Evolutionary conservation across 2,329 filamentous ascomycete species (phyloP).

Genomic region (Talaromyces piceae): DNA sequence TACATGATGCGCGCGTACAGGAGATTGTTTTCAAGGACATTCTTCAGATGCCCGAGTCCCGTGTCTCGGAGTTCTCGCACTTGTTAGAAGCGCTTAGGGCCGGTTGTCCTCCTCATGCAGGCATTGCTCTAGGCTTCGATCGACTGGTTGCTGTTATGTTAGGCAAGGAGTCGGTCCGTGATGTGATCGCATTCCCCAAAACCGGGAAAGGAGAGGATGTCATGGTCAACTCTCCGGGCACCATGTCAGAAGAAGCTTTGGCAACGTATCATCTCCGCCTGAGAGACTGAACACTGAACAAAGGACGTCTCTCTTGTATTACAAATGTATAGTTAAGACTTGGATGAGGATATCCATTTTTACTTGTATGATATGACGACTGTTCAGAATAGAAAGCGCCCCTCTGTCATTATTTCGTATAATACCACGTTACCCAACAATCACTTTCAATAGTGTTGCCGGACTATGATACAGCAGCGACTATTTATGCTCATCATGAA

Average conservation of each 20-base stretch:
- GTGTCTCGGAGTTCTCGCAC: constrained; percentile 76
- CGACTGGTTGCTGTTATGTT: constrained; percentile 73
- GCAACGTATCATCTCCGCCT: constrained; percentile 51
- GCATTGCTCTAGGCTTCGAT: constrained; percentile 89
- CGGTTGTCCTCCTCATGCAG: constrained; percentile 91
- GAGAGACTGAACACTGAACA: constrained; percentile 14
- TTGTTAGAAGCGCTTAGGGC: constrained; percentile 72
- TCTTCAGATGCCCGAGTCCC: constrained; percentile 64
- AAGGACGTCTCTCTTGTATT: neutral
- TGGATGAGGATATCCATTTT: constrained; percentile 3
- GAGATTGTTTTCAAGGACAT: constrained; percentile 78
- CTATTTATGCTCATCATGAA: neutral
- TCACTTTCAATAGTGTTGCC: neutral
- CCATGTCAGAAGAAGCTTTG: constrained; percentile 54
- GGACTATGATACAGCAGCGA: neutral
- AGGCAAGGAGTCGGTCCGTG: constrained; percentile 67
- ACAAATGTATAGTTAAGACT: neutral
- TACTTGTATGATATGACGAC: neutral
- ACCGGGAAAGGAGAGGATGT: constrained; percentile 81
- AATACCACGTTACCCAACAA: neutral
- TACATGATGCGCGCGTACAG: constrained; percentile 76
- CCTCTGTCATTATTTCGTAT: neutral
- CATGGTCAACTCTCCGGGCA: constrained; percentile 69
- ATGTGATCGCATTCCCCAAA: constrained; percentile 97
- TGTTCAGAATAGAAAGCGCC: neutral